Percentiles rank a stretch among this genome's conserved stretches.
Conservation (phyloP, 768 basidiomycete genomes). For the Boletellus ananiceps region DNA sequence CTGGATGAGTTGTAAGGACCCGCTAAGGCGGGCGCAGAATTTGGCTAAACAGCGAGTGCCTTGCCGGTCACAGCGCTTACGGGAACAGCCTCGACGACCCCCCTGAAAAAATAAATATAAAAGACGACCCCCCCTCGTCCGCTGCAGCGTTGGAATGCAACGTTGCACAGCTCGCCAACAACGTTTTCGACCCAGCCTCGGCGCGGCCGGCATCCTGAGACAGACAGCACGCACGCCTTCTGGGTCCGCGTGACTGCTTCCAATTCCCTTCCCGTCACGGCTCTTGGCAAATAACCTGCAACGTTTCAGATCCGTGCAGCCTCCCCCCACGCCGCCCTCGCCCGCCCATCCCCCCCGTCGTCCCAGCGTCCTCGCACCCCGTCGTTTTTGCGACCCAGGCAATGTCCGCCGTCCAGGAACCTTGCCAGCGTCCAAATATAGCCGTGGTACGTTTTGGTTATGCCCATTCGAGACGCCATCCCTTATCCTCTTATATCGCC, state of each 20-base stretch:
- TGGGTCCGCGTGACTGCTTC: neutral
- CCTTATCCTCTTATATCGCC: no score
- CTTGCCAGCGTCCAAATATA: slow-evolving; percentile 15
- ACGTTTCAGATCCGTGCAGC: neutral
- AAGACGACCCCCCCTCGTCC: neutral
- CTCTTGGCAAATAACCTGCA: neutral
- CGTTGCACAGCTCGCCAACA: slow-evolving; percentile 11
- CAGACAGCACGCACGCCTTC: neutral
- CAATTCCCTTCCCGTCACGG: neutral
- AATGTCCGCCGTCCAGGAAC: neutral
- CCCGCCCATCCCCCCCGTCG: no score
- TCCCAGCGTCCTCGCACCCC: no score
- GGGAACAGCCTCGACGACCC: slow-evolving; percentile 10
- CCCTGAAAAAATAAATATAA: neutral
- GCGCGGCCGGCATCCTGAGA: slow-evolving; percentile 19
- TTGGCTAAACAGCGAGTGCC: slow-evolving; percentile 33
- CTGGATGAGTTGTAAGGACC: slow-evolving; percentile 32
- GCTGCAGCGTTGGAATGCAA: neutral
- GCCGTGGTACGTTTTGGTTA: neutral
- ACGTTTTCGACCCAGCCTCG: slow-evolving; percentile 12
- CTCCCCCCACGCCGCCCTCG: neutral
- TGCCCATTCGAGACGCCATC: neutral
- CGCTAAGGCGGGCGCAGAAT: slow-evolving; percentile 32
- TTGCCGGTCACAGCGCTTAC: slow-evolving; percentile 37
- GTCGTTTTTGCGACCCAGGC: no score